Conservation (phyloP, 192 early-diverging fungal species). For the Entomortierella parvispora region DNA sequence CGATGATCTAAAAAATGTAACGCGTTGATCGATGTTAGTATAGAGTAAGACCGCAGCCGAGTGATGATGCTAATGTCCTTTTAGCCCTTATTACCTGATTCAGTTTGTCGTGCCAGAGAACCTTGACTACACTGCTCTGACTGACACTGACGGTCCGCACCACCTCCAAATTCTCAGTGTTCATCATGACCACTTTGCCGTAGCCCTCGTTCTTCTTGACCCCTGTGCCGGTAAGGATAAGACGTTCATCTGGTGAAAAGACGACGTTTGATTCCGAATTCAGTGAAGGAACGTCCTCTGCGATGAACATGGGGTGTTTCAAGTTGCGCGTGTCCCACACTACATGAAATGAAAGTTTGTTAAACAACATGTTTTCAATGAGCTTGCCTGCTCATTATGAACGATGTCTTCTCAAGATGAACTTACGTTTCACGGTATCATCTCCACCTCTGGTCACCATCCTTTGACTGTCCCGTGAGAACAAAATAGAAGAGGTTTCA, state of each 20-base stretch:
- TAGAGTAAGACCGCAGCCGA: background rate
- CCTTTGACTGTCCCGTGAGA: constrained; percentile 71
- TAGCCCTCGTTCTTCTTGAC: constrained; percentile 76
- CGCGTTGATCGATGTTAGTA: background rate
- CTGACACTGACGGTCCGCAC: constrained; percentile 63
- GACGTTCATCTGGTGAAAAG: constrained; percentile 83
- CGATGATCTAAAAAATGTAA: constrained; percentile 67
- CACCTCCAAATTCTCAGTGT: constrained; percentile 65
- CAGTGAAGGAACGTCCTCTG: constrained; percentile 65
- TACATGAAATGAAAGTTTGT: constrained; percentile 3
- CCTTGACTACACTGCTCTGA: constrained; percentile 72
- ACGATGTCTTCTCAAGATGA: too few relatives aligned
- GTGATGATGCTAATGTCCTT: background rate
- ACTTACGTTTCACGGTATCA: constrained; percentile 82
- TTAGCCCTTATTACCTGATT: constrained; percentile 67
- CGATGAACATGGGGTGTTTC: constrained; percentile 68
- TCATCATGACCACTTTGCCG: constrained; percentile 74
- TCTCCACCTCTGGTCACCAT: constrained; percentile 85
- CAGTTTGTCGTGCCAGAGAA: constrained; percentile 87
- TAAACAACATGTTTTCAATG: background rate
- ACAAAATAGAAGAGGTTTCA: constrained; percentile 75
- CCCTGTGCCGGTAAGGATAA: constrained; percentile 77
- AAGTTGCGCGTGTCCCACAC: constrained; percentile 92
- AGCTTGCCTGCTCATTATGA: too few relatives aligned
- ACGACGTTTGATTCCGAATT: constrained; percentile 84